These are phyloP conservation scores for Rhexocercosporidium sp. DNA, from an alignment of 2,329 filamentous ascomycete species.

Conservation along the genomic window DNA sequence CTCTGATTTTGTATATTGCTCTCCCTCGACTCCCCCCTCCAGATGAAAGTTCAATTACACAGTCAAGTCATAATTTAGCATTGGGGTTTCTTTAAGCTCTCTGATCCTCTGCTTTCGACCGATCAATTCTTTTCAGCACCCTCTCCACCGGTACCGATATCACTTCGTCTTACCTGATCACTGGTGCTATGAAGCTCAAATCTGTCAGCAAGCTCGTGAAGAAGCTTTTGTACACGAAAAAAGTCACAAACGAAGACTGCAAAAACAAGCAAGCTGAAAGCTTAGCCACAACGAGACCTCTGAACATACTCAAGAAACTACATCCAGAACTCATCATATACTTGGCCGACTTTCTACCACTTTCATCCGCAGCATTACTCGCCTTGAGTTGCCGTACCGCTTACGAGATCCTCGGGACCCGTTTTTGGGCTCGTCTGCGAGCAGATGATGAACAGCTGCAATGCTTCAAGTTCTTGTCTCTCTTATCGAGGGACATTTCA, in stretches of 20 bases:
- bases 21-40: conserved; percentile 5
- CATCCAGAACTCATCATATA: conserved; percentile 21
- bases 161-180: conserved; percentile 10
- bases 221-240: conserved; percentile 9
- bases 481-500: conserved; percentile 17
- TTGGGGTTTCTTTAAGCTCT: conserved; percentile 13
- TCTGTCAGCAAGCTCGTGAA: conserved; percentile 14
- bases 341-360: conserved; percentile 19
- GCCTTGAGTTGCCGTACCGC: conserved; percentile 20
- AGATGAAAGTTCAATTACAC: conserved; percentile 13
- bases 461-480: conserved; percentile 18
- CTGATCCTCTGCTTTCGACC: conserved; percentile 7
- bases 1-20: conserved; percentile 4
- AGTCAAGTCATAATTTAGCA: conserved; percentile 12
- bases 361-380: conserved; percentile 19
- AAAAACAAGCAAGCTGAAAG: conserved; percentile 8
- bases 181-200: conserved; percentile 10
- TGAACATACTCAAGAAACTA: conserved; percentile 10
- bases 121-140: conserved; percentile 15
- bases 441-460: conserved; percentile 14
- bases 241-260: conserved; percentile 9
- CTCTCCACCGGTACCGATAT: conserved; percentile 7
- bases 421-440: conserved; percentile 18
- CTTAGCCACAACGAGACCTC: conserved; percentile 7
- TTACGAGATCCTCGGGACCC: conserved; percentile 16